Conservation (phyloP, 2,329 filamentous ascomycete species). For the Colletotrichum falcatum region DNA sequence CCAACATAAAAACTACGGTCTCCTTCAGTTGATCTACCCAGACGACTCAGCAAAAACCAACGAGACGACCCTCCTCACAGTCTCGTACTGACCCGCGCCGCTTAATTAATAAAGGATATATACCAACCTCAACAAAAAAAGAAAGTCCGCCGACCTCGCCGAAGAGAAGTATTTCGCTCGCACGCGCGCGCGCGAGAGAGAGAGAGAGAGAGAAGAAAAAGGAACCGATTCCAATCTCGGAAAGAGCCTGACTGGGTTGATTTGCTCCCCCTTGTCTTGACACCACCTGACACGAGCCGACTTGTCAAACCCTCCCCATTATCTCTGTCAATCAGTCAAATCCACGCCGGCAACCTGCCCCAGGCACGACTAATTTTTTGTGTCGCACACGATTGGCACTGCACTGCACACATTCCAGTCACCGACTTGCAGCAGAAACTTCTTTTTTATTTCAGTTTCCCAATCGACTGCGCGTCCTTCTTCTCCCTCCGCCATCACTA, state of each 20-base stretch:
- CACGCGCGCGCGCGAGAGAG: too few species aligned
- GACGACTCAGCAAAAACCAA: slow-evolving; percentile 22
- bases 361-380: slow-evolving; percentile 30
- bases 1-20: slow-evolving; percentile 9
- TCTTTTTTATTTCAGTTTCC: neutral
- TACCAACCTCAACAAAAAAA: neutral
- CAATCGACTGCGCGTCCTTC: neutral
- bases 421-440: neutral
- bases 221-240: slow-evolving; percentile 1
- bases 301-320: slow-evolving; percentile 25
- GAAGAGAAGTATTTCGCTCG: neutral
- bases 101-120: slow-evolving; percentile 33
- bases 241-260: slow-evolving; percentile 10
- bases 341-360: slow-evolving; percentile 27
- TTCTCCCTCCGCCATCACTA: neutral
- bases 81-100: neutral
- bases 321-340: slow-evolving; percentile 34
- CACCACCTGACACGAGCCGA: slow-evolving; percentile 35
- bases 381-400: slow-evolving; percentile 22
- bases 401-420: slow-evolving; percentile 34
- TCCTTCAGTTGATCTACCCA: slow-evolving; percentile 15
- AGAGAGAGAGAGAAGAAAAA: too few species aligned
- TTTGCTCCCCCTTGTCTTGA: slow-evolving; percentile 28
- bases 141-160: neutral
- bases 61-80: neutral